A percentile compares a stretch with the other conserved stretches of the same genome.
These are phyloP conservation scores for Arthrinium phaeospermum DNA, from an alignment of 2,329 filamentous ascomycete genomes.

Conservation along the genomic window DNA sequence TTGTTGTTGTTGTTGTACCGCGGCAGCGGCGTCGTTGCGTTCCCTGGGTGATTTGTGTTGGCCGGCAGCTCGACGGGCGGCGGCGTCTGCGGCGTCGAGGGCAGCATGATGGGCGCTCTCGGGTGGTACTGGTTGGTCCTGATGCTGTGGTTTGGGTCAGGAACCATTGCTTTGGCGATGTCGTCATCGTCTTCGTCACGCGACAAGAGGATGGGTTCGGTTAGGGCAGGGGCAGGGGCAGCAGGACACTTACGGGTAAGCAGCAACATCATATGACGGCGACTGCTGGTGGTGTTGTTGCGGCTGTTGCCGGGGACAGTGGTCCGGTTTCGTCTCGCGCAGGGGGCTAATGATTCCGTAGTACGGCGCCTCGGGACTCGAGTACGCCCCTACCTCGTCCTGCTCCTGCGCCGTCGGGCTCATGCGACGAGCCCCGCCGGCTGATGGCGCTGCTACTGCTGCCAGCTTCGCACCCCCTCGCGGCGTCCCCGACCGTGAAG, in stretches of 20 bases:
- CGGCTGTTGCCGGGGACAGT: background rate
- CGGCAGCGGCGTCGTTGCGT: background rate
- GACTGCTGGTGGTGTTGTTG: background rate
- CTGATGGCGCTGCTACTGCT: background rate
- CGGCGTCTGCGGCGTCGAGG: background rate
- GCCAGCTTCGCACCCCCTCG: background rate
- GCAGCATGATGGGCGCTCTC: background rate
- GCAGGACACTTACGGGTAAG: slow-evolving; percentile 6
- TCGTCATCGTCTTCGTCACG: background rate
- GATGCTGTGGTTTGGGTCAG: slow-evolving; percentile 7
- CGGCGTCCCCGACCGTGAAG: background rate
- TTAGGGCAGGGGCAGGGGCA: background rate
- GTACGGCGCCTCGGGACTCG: slow-evolving; percentile 2
- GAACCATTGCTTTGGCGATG: background rate
- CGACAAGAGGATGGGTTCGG: background rate
- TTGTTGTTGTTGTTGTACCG: background rate
- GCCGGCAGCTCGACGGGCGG: background rate
- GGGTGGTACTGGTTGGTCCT: background rate
- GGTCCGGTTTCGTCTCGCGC: background rate
- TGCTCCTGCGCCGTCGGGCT: background rate
- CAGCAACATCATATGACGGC: background rate
- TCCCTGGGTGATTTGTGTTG: background rate
- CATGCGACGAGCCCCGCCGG: background rate
- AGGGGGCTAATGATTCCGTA: background rate
- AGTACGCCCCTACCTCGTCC: background rate